Evolutionary conservation across 805 yeast genomes (phyloP).

Genomic region (Teunomyces barrocoloradensis): DNA sequence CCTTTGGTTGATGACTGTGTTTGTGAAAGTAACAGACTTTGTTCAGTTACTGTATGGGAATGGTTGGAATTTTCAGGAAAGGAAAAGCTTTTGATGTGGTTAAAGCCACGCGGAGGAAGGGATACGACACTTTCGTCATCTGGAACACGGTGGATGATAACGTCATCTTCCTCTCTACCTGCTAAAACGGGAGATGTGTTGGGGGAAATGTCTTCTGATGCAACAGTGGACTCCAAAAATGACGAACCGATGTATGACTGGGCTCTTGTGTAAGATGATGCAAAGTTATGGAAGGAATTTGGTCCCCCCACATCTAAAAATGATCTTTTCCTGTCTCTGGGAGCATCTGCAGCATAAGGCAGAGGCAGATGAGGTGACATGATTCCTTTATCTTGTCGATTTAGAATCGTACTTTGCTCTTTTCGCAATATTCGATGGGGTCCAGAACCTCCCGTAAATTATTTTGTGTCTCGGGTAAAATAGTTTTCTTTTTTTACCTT

Average conservation of each 20-base stretch:
- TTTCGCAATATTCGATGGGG: not conserved
- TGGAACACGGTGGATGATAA: conserved; percentile 11
- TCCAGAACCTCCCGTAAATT: not conserved
- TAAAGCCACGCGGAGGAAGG: not conserved
- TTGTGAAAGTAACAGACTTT: not conserved
- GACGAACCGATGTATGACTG: conserved; percentile 22
- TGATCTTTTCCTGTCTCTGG: conserved; percentile 21
- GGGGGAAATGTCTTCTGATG: conserved; percentile 20
- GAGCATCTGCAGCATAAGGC: not conserved
- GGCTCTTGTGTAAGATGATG: conserved; percentile 38
- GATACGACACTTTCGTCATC: conserved; percentile 1
- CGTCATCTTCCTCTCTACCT: conserved; percentile 6
- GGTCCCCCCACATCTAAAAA: conserved; percentile 33
- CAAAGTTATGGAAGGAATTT: conserved; percentile 39
- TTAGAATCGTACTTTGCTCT: not conserved
- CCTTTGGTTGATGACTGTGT: not conserved
- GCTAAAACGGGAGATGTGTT: conserved; percentile 17
- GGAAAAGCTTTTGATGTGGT: conserved; percentile 3
- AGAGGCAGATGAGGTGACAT: not conserved
- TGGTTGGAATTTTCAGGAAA: not conserved
- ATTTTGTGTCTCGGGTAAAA: not conserved
- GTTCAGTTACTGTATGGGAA: not conserved
- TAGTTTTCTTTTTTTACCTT: not conserved
- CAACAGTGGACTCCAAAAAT: conserved; percentile 5
- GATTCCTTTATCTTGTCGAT: not conserved